Evolutionary conservation across 148 eudicot species (phyloP).

Genomic region (Polygonum maritimum): DNA sequence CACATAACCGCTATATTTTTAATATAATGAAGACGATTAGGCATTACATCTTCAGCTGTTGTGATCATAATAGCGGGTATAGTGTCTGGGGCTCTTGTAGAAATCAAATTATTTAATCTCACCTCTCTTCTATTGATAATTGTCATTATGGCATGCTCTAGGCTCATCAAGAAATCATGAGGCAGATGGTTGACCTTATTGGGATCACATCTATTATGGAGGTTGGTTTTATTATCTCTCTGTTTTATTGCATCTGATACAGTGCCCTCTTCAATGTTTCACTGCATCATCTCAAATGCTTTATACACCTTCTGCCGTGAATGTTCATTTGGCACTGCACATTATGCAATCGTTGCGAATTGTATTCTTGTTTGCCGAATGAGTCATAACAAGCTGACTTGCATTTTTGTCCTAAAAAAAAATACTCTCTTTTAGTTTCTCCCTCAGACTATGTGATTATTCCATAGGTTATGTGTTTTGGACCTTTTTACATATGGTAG

Average conservation of each 20-base stretch:
- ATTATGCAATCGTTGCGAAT: neutral
- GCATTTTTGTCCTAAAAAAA: no score
- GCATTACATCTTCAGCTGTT: neutral
- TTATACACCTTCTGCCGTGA: neutral
- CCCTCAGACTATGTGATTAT: neutral
- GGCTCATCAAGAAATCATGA: slow-evolving; percentile 72
- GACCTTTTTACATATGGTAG: neutral
- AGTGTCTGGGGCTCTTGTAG: neutral
- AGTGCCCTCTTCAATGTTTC: neutral
- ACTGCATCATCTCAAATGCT: neutral
- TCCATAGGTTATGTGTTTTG: neutral
- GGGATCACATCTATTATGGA: slow-evolving; percentile 97
- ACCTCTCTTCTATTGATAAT: neutral
- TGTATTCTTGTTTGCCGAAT: neutral
- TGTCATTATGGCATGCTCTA: slow-evolving; percentile 17
- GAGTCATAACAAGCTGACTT: neutral
- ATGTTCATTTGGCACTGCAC: neutral
- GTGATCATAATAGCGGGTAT: neutral
- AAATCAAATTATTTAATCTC: neutral
- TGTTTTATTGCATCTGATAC: slow-evolving; percentile 13
- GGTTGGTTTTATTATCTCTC: slow-evolving; percentile 35
- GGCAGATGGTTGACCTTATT: slow-evolving; percentile 82
- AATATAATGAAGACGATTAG: neutral
- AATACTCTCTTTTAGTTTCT: neutral
- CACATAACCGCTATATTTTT: neutral